A percentile compares a stretch with the other conserved stretches of the same genome.
phyloP scores from a whole-genome alignment of 768 basidiomycete genomes.

The Gautieria morchelliformis region DNA sequence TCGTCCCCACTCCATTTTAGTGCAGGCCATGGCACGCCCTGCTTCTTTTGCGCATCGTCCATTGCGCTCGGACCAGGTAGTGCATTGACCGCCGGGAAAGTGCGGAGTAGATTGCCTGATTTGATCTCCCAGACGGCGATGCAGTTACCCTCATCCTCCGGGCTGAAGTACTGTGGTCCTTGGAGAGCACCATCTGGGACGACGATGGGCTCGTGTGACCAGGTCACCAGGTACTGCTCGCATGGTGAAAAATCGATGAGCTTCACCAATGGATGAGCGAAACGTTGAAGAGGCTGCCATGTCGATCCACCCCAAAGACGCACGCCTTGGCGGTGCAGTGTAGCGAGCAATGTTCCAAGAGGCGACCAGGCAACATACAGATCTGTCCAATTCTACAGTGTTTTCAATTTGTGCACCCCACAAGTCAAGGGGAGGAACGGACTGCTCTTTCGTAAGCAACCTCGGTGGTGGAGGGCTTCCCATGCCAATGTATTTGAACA shows the following conservation, averaged over 20 bases:
- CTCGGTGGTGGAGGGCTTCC: slow-evolving; percentile 81
- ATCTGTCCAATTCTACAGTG: slow-evolving; percentile 82
- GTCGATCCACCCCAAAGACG: slow-evolving; percentile 91
- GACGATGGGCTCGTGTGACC: slow-evolving; percentile 90
- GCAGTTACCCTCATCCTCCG: slow-evolving; percentile 94
- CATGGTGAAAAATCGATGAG: slow-evolving; percentile 96
- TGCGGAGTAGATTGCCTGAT: slow-evolving; percentile 83
- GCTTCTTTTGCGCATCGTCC: slow-evolving; percentile 51
- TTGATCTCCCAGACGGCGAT: slow-evolving; percentile 99
- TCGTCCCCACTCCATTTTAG: slow-evolving; percentile 98
- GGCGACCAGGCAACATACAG: slow-evolving; percentile 97
- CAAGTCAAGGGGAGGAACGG: slow-evolving; percentile 19
- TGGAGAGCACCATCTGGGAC: slow-evolving; percentile 73
- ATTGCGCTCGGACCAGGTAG: slow-evolving; percentile 31
- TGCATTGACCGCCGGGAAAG: slow-evolving; percentile 59
- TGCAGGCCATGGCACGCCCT: slow-evolving; percentile 89
- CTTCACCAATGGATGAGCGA: slow-evolving; percentile 92
- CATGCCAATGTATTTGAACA: slow-evolving; percentile 87
- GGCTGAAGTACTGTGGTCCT: slow-evolving; percentile 78
- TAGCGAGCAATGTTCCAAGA: slow-evolving; percentile 87
- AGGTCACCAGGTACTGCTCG: slow-evolving; percentile 94
- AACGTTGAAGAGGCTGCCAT: slow-evolving; percentile 81
- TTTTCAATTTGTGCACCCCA: slow-evolving; percentile 1
- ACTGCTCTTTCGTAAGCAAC: slow-evolving; percentile 68
- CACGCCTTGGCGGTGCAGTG: slow-evolving; percentile 91